Conservation (phyloP, 208 protist species). For the Trypanosoma platydactyli region DNA sequence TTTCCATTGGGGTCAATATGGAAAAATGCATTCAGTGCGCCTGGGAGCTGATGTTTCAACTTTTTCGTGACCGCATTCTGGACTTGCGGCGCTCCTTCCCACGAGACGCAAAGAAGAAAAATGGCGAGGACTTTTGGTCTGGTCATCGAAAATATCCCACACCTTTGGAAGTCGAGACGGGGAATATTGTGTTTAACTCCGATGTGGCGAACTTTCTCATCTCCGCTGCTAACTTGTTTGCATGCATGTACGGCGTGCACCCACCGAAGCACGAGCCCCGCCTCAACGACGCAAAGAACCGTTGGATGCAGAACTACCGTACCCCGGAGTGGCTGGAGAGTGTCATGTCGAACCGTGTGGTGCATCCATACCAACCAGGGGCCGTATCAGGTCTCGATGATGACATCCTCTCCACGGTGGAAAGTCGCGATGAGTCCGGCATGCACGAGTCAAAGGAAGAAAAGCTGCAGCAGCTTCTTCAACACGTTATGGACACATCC, state of each 20-base stretch:
- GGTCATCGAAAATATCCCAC: constrained; percentile 86
- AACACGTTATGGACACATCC: constrained; percentile 41
- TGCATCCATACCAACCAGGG: constrained; percentile 51
- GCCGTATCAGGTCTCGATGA: constrained; percentile 80
- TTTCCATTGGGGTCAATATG: constrained; percentile 63
- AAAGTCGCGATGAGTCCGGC: constrained; percentile 18
- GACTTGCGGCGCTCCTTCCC: constrained; percentile 98
- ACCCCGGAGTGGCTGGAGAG: constrained; percentile 53
- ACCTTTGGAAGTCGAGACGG: constrained; percentile 48
- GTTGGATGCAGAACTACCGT: constrained; percentile 86
- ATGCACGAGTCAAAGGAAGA: constrained; percentile 44
- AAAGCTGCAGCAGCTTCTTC: constrained; percentile 47
- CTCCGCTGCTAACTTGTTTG: constrained; percentile 75
- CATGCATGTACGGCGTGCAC: constrained; percentile 86
- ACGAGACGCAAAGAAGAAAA: constrained; percentile 92
- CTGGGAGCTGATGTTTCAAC: constrained; percentile 93
- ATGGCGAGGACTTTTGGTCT: constrained; percentile 92
- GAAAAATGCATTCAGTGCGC: constrained; percentile 96
- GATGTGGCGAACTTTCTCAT: constrained; percentile 77
- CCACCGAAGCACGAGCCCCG: constrained; percentile 77
- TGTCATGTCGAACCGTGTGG: constrained; percentile 28
- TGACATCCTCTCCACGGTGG: constrained; percentile 50
- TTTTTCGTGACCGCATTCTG: constrained; percentile 96
- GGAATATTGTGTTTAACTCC: constrained; percentile 24
- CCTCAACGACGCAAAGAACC: constrained; percentile 80